These are phyloP conservation scores for Lipomyces kockii DNA, from an alignment of 805 yeast genomes.

Conservation along the genomic window DNA sequence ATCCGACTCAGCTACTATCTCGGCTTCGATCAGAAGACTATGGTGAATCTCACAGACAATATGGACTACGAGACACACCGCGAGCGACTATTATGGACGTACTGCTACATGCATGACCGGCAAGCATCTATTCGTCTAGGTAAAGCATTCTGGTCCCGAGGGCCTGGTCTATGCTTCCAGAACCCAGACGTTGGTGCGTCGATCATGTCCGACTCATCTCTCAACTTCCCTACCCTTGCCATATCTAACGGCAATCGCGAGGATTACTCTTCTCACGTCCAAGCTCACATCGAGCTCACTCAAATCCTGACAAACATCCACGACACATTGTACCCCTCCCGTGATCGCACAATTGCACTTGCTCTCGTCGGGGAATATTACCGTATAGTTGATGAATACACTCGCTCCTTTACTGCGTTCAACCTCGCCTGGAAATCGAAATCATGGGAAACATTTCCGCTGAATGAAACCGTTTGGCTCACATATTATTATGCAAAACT, in stretches of 20 bases:
- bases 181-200: conserved; percentile 26
- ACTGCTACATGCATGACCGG: conserved; percentile 39
- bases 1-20: conserved; percentile 36
- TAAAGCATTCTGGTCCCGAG: conserved; percentile 39
- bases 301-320: conserved; percentile 39
- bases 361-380: conserved; percentile 38
- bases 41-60: conserved; percentile 24
- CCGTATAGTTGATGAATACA: conserved; percentile 38
- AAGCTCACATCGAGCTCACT: conserved; percentile 38
- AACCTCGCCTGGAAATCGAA: conserved; percentile 34
- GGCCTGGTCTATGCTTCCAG: conserved; percentile 39
- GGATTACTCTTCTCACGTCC: conserved; percentile 35
- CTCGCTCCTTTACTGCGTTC: conserved; percentile 37
- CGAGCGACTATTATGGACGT: conserved; percentile 38
- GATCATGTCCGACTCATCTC: conserved; percentile 19
- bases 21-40: conserved; percentile 39
- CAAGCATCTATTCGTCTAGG: conserved; percentile 39
- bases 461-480: conserved; percentile 36
- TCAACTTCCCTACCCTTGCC: conserved; percentile 38
- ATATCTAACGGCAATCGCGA: conserved; percentile 21
- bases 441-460: conserved; percentile 35
- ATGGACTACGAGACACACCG: conserved; percentile 36
- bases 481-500: conserved; percentile 35
- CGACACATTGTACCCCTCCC: conserved; percentile 38
- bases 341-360: conserved; percentile 39